Percentiles rank a stretch among this genome's conserved stretches.
These are phyloP conservation scores for Rhodotorula diobovata DNA, from an alignment of 768 basidiomycete species.

Conservation along the genomic window DNA sequence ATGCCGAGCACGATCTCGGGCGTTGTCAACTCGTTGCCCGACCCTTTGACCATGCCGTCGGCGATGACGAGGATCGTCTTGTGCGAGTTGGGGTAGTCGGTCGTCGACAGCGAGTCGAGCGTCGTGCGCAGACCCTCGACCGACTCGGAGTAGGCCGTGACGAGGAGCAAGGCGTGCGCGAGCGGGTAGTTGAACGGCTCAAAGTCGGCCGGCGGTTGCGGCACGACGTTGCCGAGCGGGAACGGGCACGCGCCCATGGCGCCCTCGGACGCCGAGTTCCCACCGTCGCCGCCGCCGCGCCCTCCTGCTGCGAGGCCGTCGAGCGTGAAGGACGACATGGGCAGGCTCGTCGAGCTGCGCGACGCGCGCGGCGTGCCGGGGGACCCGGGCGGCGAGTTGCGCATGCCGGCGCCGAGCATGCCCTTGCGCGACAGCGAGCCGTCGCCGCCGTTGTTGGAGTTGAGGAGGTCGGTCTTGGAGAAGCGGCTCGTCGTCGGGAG, in stretches of 20 bases:
- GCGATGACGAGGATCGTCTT: conserved; percentile 92
- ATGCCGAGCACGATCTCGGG: conserved; percentile 89
- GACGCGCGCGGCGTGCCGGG: conserved; percentile 64
- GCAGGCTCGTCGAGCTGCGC: conserved; percentile 73
- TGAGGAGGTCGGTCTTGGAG: conserved; percentile 67
- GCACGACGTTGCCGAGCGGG: conserved; percentile 80
- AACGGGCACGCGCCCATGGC: conserved; percentile 78
- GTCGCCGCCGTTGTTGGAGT: conserved; percentile 10
- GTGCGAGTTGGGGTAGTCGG: conserved; percentile 97
- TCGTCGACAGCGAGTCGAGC: conserved; percentile 94
- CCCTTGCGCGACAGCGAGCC: conserved; percentile 30
- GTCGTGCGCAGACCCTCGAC: conserved; percentile 94
- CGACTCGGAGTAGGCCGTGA: conserved; percentile 97
- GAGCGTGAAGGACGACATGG: conserved; percentile 48
- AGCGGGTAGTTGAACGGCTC: conserved; percentile 96
- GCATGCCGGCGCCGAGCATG: conserved; percentile 44
- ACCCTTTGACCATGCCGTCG: conserved; percentile 97
- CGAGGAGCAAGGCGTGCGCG: conserved; percentile 86
- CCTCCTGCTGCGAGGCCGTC: conserved; percentile 36
- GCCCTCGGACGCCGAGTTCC: conserved; percentile 20
- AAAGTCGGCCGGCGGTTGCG: conserved; percentile 82
- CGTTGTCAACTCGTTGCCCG: conserved; percentile 79
- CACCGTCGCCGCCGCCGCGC: conserved; percentile 42
- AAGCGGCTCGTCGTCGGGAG: conserved; percentile 54
- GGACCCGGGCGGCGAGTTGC: conserved; percentile 64